Base-by-base conservation (phyloP, 2,329 filamentous ascomycete species). In the Pseudocercospora eumusae region DNA sequence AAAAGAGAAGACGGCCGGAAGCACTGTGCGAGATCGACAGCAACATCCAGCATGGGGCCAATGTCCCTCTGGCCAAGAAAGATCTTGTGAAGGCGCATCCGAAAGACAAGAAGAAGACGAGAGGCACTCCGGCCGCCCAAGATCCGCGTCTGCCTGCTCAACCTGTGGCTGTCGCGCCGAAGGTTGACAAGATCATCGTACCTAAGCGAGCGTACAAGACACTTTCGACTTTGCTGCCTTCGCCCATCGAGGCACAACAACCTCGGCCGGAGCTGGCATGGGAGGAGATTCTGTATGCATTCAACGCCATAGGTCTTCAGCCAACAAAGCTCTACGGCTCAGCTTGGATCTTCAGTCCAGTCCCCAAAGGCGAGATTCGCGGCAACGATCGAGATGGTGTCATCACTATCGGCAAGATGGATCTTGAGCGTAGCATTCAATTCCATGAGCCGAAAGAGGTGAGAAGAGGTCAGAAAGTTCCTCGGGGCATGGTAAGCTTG, bases 361-460 rank as follows among this genome's bases (percentile, higher is more conserved):
- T 67, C 44, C 54, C 54, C 3, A 62, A 57, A 33, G 62, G 57
- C 8, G 42, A 64, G 36, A 49, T 44, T 27, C 54, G 44, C 5
- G 54, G 57, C 31, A 61, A 45, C 21, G 50, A 57, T 44, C 36
- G 44, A 47, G 52, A 54, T 25, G 59, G 61, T 25, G 25, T 59
- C n/a, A 42, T 21, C 10, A 61, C 56, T 27, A 40, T 56, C 15
- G 70, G 69, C 4, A 67, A 66, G 2, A 62, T 79, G 21, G 77
- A 81, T 57, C 75, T 80, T 0, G 74, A 79, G 42, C 72, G 80
- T 3, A 79, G 78, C 23, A 87, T 88, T 31, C 82, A 85, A 58
- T 84, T 87, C 63, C 84, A 88, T 64, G 84, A 87, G 68, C 85
- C 85, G 2, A 84, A 88, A 71, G 83, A 84, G 25, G 67, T 70